These are phyloP conservation scores for Starmerella floricola DNA, from an alignment of 805 yeast genomes.

Conservation along the genomic window DNA sequence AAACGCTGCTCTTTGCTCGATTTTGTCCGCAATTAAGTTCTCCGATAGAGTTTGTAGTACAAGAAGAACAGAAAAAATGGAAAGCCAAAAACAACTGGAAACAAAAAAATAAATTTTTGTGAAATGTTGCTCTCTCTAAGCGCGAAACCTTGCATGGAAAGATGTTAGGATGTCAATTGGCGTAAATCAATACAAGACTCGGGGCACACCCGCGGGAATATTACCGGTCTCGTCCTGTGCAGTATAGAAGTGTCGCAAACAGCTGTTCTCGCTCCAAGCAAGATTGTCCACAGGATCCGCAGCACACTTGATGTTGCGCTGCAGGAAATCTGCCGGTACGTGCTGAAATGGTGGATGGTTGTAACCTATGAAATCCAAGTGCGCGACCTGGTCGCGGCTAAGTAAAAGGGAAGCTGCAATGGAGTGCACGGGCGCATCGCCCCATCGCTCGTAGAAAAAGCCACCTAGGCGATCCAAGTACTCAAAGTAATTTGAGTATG, in stretches of 20 bases:
- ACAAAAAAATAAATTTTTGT: too few relatives aligned
- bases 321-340: constrained; percentile 48
- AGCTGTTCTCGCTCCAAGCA: constrained; percentile 30
- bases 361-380: constrained; percentile 89
- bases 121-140: too few relatives aligned
- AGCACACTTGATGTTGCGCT: constrained; percentile 42
- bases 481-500: constrained; percentile 58
- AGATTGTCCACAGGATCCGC: constrained; percentile 32
- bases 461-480: constrained; percentile 67
- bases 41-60: too few relatives aligned
- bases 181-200: constrained; percentile 9
- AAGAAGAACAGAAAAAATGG: too few relatives aligned
- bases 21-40: too few relatives aligned
- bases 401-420: constrained; percentile 71
- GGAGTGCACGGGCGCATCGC: constrained; percentile 94
- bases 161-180: too few relatives aligned
- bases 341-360: constrained; percentile 53
- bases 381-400: constrained; percentile 61
- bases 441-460: constrained; percentile 89
- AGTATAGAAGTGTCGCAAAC: constrained; percentile 27
- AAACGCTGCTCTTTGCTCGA: too few relatives aligned
- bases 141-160: too few relatives aligned
- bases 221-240: constrained; percentile 23
- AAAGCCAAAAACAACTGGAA: too few relatives aligned
- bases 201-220: constrained; percentile 17